Conservation (phyloP, 2,329 filamentous ascomycete species). For the Cadophora sp. region DNA sequence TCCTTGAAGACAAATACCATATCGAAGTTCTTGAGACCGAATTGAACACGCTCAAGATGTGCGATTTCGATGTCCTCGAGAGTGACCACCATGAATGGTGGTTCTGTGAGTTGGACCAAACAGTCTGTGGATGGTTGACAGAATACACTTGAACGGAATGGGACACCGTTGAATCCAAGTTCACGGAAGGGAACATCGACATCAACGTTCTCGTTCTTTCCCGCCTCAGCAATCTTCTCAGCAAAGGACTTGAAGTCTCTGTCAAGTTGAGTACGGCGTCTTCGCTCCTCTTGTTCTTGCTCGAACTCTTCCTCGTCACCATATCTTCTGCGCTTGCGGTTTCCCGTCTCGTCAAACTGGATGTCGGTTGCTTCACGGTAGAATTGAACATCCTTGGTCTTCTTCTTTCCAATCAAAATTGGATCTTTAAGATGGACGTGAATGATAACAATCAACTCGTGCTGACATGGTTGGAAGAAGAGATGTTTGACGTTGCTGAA, state of each 20-base stretch:
- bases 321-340: conserved; percentile 95
- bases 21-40: conserved; percentile 98
- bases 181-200: conserved; percentile 98
- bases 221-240: conserved; percentile 96
- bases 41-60: conserved; percentile 93
- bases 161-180: conserved; percentile 95
- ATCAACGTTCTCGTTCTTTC: conserved; percentile 86
- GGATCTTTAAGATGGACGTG: conserved; percentile 98
- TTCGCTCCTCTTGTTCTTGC: conserved; percentile 94
- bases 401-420: conserved; percentile 97
- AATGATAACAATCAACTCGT: conserved; percentile 97
- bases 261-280: conserved; percentile 89
- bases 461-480: conserved; percentile 97
- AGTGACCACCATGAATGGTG: conserved; percentile 94
- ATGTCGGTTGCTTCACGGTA: conserved; percentile 98
- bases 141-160: conserved; percentile 92
- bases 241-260: conserved; percentile 95
- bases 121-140: conserved; percentile 97
- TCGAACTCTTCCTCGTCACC: conserved; percentile 99
- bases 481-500: conserved; percentile 99
- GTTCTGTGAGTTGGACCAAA: conserved; percentile 94
- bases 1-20: conserved; percentile 99
- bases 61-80: conserved; percentile 96
- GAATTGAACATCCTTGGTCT: conserved; percentile 98
- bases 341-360: conserved; percentile 98